A percentile compares a stretch with the other conserved stretches of the same genome.
These are phyloP conservation scores for Cynanchum wilfordii DNA, from an alignment of 257 asterid genomes.

Conservation along the genomic window DNA sequence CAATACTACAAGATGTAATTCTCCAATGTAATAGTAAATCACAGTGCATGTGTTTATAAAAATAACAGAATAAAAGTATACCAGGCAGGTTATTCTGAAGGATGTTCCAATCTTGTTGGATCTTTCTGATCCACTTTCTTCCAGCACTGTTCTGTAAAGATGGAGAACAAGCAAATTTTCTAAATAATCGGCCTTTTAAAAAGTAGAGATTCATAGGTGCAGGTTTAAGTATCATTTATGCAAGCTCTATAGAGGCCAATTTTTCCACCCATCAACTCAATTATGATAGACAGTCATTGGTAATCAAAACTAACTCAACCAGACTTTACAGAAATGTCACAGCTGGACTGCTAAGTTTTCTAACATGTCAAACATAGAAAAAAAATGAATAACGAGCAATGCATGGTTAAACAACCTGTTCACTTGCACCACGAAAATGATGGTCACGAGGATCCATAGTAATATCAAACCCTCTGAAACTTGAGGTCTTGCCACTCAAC, in stretches of 20 bases:
- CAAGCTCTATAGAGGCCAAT: neutral
- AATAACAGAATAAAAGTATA: constrained; percentile 25
- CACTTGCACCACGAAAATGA: constrained; percentile 54
- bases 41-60: constrained; percentile 12
- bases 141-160: constrained; percentile 63
- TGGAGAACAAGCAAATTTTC: constrained; percentile 3
- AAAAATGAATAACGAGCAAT: neutral
- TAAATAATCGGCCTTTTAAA: neutral
- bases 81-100: constrained; percentile 97
- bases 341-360: neutral
- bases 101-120: constrained; percentile 93
- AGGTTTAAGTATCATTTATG: neutral
- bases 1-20: constrained; percentile 14
- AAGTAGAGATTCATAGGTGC: neutral
- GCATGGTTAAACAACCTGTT: constrained; percentile 52
- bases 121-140: constrained; percentile 96
- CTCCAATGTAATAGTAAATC: constrained; percentile 14
- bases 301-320: neutral
- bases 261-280: neutral
- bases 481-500: constrained; percentile 30
- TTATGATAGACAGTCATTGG: constrained; percentile 1
- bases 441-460: constrained; percentile 78
- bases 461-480: constrained; percentile 82
- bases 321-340: neutral
- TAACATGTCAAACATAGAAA: neutral